Evolutionary conservation across 106 monocot genomes (phyloP), one percentile per base, ranked within the genome.

Genomic region (Dioscorea dumetorum): DNA sequence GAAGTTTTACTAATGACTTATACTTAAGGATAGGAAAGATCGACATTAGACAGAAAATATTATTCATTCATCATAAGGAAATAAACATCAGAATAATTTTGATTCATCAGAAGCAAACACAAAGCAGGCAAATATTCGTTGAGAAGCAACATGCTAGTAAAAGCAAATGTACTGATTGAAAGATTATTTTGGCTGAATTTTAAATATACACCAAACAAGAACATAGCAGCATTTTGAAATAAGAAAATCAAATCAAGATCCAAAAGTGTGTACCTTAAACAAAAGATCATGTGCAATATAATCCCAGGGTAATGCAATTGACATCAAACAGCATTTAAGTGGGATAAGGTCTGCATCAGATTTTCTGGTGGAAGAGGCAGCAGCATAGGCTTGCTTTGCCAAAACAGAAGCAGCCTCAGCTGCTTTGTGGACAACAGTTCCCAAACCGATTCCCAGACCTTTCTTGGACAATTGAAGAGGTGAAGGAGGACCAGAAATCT

Each of bases 301-400:
- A 33, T 97, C 91, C 95, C 95, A 97, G 4, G 95, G 91, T 68
- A 97, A 84, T 69, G 88, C 81, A 49, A 95, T 86, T 2, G 95
- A 95, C 88, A 95, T 91, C 79, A 97, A 86, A 63, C 86, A 88
- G 63, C 95, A 97, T 70, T 88, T 97, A 16, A 91, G 80, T 50
- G 95, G 91, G 58, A 97, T 50, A 53, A 88, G 49, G 20, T 83
- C 80, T 61, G 57, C 35, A 60, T 76, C 73, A 61, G 67, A 48
- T 67, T 76, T 80, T n/a, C 57, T 70, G 17, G 52, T 67, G 9
- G 80, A 33, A 61, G 84, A 79, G 18, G 90, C 75, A 24, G 87
- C 70, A 41, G 70, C 79, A 81, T 93, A 93, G 18, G 90, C 86
- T 34, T 90, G 82, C 78, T 87, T 94, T 22, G 94, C 90, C n/a